Evolutionary conservation across 352 stramenopile genomes (phyloP).

Genomic region (Phytopythium kandeliae): DNA sequence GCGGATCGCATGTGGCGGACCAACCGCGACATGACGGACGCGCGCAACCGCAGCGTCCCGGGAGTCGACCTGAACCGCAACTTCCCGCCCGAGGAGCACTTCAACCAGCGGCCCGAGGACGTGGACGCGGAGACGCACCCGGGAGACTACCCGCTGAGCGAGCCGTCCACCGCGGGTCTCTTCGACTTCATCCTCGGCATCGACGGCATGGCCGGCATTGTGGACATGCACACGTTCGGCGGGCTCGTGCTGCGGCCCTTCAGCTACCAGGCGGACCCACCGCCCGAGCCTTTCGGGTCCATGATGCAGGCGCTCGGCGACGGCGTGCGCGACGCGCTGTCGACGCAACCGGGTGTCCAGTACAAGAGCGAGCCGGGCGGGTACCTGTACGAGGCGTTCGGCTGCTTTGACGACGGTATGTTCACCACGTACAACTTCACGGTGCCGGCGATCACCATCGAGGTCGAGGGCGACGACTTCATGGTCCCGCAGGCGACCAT

Average conservation of each 20-base stretch:
- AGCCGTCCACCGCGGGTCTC: slow-evolving; percentile 38
- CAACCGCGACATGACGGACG: slow-evolving; percentile 34
- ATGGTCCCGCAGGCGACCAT: slow-evolving; percentile 55
- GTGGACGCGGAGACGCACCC: slow-evolving; percentile 51
- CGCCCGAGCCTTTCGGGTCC: slow-evolving; percentile 43
- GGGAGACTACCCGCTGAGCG: slow-evolving; percentile 47
- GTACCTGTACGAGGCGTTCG: slow-evolving; percentile 59
- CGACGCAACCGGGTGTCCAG: slow-evolving; percentile 19
- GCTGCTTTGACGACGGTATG: slow-evolving; percentile 63
- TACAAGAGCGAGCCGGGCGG: slow-evolving; percentile 53
- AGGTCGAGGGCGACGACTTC: slow-evolving; percentile 67
- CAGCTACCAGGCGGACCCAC: slow-evolving; percentile 30
- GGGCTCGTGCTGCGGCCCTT: slow-evolving; percentile 61
- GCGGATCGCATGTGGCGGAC: slow-evolving; percentile 59
- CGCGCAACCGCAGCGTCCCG: slow-evolving; percentile 23
- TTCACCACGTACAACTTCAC: slow-evolving; percentile 55
- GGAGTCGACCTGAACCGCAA: slow-evolving; percentile 78
- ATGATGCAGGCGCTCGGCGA: slow-evolving; percentile 39
- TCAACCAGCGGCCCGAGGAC: slow-evolving; percentile 34
- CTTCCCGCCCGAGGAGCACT: slow-evolving; percentile 53
- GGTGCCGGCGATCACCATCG: slow-evolving; percentile 59
- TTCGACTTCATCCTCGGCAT: slow-evolving; percentile 52
- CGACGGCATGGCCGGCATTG: slow-evolving; percentile 32
- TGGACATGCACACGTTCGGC: slow-evolving; percentile 67
- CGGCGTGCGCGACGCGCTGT: slow-evolving; percentile 43